Conservation (phyloP, 805 yeast species). For the Kockiozyma suomiensis region DNA sequence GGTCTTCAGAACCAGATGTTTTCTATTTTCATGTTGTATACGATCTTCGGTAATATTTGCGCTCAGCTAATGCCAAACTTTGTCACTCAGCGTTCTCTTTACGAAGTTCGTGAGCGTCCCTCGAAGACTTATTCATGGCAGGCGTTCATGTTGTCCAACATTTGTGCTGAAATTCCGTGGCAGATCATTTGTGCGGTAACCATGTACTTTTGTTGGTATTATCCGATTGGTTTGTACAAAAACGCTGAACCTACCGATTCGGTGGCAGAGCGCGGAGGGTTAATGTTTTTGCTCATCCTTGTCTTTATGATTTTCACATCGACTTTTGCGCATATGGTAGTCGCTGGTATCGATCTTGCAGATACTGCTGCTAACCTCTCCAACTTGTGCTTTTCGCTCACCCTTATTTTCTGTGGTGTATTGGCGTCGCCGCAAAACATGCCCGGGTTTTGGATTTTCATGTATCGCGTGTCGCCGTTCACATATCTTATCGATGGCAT, state of each 20-base stretch:
- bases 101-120: conserved; percentile 74
- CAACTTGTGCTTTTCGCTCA: conserved; percentile 54
- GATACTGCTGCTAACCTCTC: conserved; percentile 36
- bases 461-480: conserved; percentile 72
- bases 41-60: conserved; percentile 57
- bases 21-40: conserved; percentile 67
- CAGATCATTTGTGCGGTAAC: conserved; percentile 60
- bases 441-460: conserved; percentile 86
- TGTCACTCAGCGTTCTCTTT: conserved; percentile 62
- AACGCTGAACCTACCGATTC: conserved; percentile 56
- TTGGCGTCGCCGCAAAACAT: conserved; percentile 56
- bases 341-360: conserved; percentile 38
- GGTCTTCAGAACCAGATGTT: conserved; percentile 84
- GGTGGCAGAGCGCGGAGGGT: conserved; percentile 53
- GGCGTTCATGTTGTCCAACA: conserved; percentile 62
- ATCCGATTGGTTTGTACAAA: conserved; percentile 54
- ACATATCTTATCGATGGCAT: conserved; percentile 69
- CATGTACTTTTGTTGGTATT: conserved; percentile 59
- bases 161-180: conserved; percentile 69
- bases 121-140: conserved; percentile 71
- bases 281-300: conserved; percentile 39
- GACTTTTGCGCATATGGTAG: conserved; percentile 58
- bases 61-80: conserved; percentile 67
- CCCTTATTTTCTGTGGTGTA: conserved; percentile 71
- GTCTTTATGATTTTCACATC: conserved; percentile 47